Percentiles rank a stretch among this genome's conserved stretches.
phyloP scores from a whole-genome alignment of 2,329 filamentous ascomycete genomes.

The Ceratocystis cacaofunesta region DNA sequence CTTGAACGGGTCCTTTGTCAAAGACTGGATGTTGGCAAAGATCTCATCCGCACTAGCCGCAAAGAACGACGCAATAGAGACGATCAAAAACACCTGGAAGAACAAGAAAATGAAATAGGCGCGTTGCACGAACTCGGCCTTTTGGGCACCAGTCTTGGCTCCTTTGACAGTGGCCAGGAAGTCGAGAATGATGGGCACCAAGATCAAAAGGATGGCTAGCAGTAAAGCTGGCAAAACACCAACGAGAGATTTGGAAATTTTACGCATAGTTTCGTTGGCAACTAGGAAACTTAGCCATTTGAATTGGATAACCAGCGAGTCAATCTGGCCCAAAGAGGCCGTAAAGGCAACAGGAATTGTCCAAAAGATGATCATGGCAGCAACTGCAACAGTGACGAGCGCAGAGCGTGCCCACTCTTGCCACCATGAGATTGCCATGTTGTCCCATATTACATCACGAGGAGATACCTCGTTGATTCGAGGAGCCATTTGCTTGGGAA shows the following conservation, averaged over 20 bases:
- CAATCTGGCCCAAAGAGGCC: slow-evolving; percentile 64
- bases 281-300: slow-evolving; percentile 58
- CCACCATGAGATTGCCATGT: slow-evolving; percentile 95
- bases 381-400: slow-evolving; percentile 49
- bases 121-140: slow-evolving; percentile 69
- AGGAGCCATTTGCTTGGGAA: slow-evolving; percentile 87
- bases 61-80: slow-evolving; percentile 68
- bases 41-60: slow-evolving; percentile 48
- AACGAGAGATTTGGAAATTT: slow-evolving; percentile 49
- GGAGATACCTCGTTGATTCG: slow-evolving; percentile 87
- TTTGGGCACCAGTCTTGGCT: slow-evolving; percentile 65
- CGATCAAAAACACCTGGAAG: slow-evolving; percentile 84
- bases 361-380: slow-evolving; percentile 73
- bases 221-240: slow-evolving; percentile 74
- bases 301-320: slow-evolving; percentile 49
- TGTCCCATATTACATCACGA: slow-evolving; percentile 87
- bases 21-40: slow-evolving; percentile 32
- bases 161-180: slow-evolving; percentile 61
- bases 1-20: slow-evolving; percentile 39
- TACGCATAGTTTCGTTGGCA: slow-evolving; percentile 42
- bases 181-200: slow-evolving; percentile 67
- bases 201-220: slow-evolving; percentile 60
- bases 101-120: slow-evolving; percentile 94
- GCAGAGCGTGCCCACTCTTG: slow-evolving; percentile 61
- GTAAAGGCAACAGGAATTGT: slow-evolving; percentile 83